Conservation (phyloP, 768 basidiomycete genomes). For the Lactarius pseudohatsudake region DNA sequence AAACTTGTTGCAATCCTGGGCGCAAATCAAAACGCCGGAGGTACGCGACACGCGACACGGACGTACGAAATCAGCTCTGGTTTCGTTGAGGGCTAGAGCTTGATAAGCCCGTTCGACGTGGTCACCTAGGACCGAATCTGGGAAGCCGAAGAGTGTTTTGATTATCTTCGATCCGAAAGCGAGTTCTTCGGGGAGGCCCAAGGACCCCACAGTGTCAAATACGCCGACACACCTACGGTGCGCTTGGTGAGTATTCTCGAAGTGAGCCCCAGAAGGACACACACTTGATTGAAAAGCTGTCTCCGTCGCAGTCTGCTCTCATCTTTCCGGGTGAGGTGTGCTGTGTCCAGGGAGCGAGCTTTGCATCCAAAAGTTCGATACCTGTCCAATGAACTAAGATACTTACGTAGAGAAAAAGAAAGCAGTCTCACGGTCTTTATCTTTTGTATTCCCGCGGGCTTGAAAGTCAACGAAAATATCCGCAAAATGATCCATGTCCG, state of each 20-base stretch:
- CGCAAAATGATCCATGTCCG: conserved; percentile 71
- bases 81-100: conserved; percentile 68
- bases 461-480: conserved; percentile 62
- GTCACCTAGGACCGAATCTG: conserved; percentile 54
- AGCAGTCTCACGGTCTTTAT: conserved; percentile 42
- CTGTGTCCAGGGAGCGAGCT: conserved; percentile 57
- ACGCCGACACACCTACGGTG: conserved; percentile 61
- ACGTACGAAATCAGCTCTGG: conserved; percentile 65
- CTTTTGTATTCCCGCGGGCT: conserved; percentile 55
- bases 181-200: conserved; percentile 69
- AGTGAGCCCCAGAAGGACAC: conserved; percentile 20
- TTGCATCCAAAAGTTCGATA: conserved; percentile 40
- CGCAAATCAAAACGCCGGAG: conserved; percentile 7
- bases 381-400: conserved; percentile 35
- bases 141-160: conserved; percentile 62
- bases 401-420: neutral
- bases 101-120: conserved; percentile 69
- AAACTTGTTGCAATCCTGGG: conserved; percentile 61
- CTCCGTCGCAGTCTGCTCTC: conserved; percentile 47
- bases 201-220: conserved; percentile 75
- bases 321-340: conserved; percentile 51
- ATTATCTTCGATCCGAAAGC: conserved; percentile 45
- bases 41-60: neutral
- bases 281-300: conserved; percentile 63
- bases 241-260: conserved; percentile 8